phyloP scores from a whole-genome alignment of 2,329 filamentous ascomycete genomes.

The Onygenales sp. region DNA sequence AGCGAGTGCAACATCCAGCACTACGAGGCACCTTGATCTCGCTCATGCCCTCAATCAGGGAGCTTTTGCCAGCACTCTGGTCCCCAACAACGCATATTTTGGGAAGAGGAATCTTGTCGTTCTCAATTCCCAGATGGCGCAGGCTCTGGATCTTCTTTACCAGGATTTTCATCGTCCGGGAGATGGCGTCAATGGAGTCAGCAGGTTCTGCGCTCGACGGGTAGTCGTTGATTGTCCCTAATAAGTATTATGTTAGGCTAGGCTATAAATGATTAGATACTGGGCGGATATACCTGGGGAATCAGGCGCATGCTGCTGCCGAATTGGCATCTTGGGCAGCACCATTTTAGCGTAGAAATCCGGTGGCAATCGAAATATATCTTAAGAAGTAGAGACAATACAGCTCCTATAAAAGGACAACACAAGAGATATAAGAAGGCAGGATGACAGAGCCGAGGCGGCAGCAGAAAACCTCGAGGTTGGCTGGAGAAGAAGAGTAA shows the following conservation, averaged over 20 bases:
- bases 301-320: too few species aligned
- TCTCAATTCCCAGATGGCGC: conserved; percentile 61
- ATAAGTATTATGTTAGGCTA: not conserved
- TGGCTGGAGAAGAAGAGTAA: too few species aligned
- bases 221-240: conserved; percentile 7
- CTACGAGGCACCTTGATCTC: conserved; percentile 64
- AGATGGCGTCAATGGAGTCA: conserved; percentile 20
- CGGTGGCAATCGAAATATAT: too few species aligned
- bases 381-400: too few species aligned
- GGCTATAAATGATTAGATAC: too few species aligned
- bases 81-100: conserved; percentile 79
- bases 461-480: too few species aligned
- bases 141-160: conserved; percentile 46
- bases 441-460: too few species aligned
- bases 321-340: too few species aligned
- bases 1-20: conserved; percentile 67
- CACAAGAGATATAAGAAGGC: too few species aligned
- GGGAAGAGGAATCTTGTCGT: conserved; percentile 57
- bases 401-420: too few species aligned
- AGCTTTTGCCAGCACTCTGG: conserved; percentile 76
- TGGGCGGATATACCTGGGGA: too few species aligned
- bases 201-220: not conserved
- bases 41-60: conserved; percentile 49
- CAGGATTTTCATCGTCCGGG: conserved; percentile 26
- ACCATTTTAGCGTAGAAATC: too few species aligned